Percentiles rank a stretch among this genome's conserved stretches.
These are phyloP conservation scores for Picea glauca DNA, from an alignment of 75 land plant species.

Conservation along the genomic window DNA sequence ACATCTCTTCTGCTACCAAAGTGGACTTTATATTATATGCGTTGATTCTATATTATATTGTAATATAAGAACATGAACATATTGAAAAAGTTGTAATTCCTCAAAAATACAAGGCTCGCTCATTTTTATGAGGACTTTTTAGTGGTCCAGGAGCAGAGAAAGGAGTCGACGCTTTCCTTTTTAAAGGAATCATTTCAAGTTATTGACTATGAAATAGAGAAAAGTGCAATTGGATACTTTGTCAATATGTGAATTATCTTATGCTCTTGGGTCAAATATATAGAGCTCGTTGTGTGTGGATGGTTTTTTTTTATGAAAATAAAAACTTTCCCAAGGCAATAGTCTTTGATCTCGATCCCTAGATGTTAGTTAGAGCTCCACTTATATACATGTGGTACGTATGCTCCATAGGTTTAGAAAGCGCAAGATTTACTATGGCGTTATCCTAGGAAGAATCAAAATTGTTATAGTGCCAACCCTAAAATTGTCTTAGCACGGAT, in stretches of 20 bases:
- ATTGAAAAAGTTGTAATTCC: too few species aligned
- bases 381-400: conserved; percentile 63
- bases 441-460: conserved; percentile 74
- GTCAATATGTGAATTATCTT: conserved; percentile 42
- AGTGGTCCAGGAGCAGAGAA: too few species aligned
- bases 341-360: conserved; percentile 84
- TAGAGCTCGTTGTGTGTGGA: conserved; percentile 76
- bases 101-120: too few species aligned
- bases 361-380: conserved; percentile 76
- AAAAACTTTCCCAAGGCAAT: conserved; percentile 69
- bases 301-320: conserved; percentile 26
- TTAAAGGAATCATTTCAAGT: too few species aligned
- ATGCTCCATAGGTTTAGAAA: conserved; percentile 81
- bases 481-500: conserved; percentile 64
- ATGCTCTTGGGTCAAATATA: conserved; percentile 83
- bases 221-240: conserved; percentile 46
- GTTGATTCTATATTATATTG: too few species aligned
- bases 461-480: conserved; percentile 57
- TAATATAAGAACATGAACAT: too few species aligned
- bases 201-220: conserved; percentile 68
- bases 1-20: too few species aligned
- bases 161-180: too few species aligned
- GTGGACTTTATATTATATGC: too few species aligned
- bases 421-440: conserved; percentile 77
- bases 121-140: too few species aligned